A percentile compares a stretch with the other conserved stretches of the same genome.
These are phyloP conservation scores for Pestalotiopsis sp. DNA, from an alignment of 2,329 filamentous ascomycete genomes.

Conservation along the genomic window DNA sequence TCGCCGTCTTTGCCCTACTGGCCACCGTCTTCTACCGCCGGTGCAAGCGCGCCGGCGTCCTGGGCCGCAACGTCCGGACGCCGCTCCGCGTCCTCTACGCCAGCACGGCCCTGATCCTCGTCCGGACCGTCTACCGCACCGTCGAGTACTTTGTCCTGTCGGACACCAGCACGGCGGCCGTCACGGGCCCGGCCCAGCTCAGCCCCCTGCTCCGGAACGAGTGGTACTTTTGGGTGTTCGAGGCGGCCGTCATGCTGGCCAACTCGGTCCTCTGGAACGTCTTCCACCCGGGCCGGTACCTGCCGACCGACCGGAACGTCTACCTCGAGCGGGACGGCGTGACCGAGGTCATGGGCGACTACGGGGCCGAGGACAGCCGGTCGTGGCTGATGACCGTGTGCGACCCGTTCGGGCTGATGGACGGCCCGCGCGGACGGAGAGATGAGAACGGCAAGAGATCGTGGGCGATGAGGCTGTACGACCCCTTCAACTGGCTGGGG, in stretches of 20 bases:
- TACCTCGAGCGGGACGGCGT: conserved; percentile 40
- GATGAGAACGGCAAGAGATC: neutral
- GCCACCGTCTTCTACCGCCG: conserved; percentile 45
- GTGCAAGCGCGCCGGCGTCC: conserved; percentile 22
- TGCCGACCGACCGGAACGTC: conserved; percentile 37
- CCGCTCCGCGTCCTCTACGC: conserved; percentile 41
- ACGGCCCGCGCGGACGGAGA: neutral
- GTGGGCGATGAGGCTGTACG: neutral
- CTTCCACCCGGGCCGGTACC: conserved; percentile 40
- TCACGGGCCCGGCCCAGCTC: conserved; percentile 27
- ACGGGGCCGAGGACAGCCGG: neutral
- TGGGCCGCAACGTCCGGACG: conserved; percentile 17
- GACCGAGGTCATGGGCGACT: conserved; percentile 20
- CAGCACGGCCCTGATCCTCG: conserved; percentile 43
- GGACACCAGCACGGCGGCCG: conserved; percentile 30
- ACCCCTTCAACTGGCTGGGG: neutral
- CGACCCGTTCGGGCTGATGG: neutral
- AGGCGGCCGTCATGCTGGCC: conserved; percentile 41
- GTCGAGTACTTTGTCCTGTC: conserved; percentile 42
- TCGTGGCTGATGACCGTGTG: neutral
- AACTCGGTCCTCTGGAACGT: conserved; percentile 45
- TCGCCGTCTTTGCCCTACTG: conserved; percentile 43
- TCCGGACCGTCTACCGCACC: conserved; percentile 50
- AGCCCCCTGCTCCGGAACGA: conserved; percentile 42
- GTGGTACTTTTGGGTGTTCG: conserved; percentile 48